These are phyloP conservation scores for Glycine soja DNA, from an alignment of 306 rosid genomes.

Conservation along the genomic window DNA sequence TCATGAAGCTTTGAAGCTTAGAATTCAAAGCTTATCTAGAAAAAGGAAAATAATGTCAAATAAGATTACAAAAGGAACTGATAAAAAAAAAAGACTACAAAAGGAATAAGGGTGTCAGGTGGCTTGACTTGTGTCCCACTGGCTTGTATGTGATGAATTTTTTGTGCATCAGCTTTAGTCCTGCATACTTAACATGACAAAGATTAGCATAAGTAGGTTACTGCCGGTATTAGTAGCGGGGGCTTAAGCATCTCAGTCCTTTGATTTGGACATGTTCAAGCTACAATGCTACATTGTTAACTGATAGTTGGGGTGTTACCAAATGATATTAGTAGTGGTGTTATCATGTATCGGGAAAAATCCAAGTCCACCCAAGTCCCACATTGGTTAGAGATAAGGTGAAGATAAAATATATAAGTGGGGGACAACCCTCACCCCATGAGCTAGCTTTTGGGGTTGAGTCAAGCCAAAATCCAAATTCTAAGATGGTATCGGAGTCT, in stretches of 20 bases:
- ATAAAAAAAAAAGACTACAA: too few species aligned
- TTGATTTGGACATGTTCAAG: slow-evolving; percentile 23
- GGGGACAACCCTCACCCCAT: too few species aligned
- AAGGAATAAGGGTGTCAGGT: slow-evolving; percentile 1
- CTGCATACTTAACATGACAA: not conserved
- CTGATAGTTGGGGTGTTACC: not conserved
- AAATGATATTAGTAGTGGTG: not conserved
- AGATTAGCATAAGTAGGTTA: not conserved
- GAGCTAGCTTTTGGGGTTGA: too few species aligned
- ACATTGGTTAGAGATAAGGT: too few species aligned
- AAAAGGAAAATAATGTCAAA: not conserved
- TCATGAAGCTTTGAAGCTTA: slow-evolving; percentile 25
- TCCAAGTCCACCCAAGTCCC: too few species aligned
- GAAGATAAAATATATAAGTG: too few species aligned
- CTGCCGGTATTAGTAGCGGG: not conserved
- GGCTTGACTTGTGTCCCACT: not conserved
- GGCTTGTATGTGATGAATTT: slow-evolving; percentile 7
- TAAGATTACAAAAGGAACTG: not conserved
- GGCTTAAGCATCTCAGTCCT: not conserved
- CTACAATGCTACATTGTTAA: slow-evolving; percentile 12
- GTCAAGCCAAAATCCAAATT: too few species aligned
- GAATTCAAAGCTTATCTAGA: not conserved
- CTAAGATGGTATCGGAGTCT: too few species aligned
- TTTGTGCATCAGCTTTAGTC: not conserved
- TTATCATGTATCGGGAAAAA: too few species aligned